Base-by-base conservation (phyloP, 371 early-diverging fungal species). In the Lichtheimia ramosa region DNA sequence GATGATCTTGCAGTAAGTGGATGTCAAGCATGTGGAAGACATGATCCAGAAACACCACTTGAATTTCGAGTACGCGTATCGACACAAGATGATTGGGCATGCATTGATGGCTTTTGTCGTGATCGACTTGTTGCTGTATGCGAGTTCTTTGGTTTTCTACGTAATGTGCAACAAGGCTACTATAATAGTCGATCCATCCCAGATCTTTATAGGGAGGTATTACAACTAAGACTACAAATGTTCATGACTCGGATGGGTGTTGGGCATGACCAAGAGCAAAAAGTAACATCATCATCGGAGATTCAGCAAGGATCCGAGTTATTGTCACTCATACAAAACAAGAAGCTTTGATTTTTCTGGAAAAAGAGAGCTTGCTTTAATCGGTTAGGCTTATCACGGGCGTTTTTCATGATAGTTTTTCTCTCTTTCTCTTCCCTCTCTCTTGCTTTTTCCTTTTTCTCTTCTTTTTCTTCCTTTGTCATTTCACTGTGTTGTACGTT, bases 111-210 rank as follows among this genome's bases (percentile, higher is more conserved):
- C 2, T 83, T 81, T 54, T 96, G 97, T 67, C 88, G 95, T 14
- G 95, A 94, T 71, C 80, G 95, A 6, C 61, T 96, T 18, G 92
- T 96, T 5, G 89, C 96, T 13, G 94, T 88, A 13, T 91, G 93
- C 66, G 97, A 96, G 69, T 96, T 95, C 62, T 96, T 93, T 71
- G 84, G 86, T 16, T 96, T 96, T 75, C 86, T 95, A 46, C 88
- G 94, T 55, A 91, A 94, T 62, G 73, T 96, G 27, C 84, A 90
- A 42, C 89, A 92, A 59, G 95, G 96, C 1, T 83, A 92, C 34
- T 95, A 91, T 69, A 81, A 85, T 43, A 83, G 84, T 48, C 86
- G 94, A 24, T 70, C 81, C 0, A 71, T 84, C n/a, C 78, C 81
- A 64, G 95, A 93, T 61, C 67, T 96, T 14, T 93, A 87, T 68